Evolutionary conservation across 2,329 filamentous ascomycete genomes (phyloP).

Genomic region (Colletotrichum cordylinicola): DNA sequence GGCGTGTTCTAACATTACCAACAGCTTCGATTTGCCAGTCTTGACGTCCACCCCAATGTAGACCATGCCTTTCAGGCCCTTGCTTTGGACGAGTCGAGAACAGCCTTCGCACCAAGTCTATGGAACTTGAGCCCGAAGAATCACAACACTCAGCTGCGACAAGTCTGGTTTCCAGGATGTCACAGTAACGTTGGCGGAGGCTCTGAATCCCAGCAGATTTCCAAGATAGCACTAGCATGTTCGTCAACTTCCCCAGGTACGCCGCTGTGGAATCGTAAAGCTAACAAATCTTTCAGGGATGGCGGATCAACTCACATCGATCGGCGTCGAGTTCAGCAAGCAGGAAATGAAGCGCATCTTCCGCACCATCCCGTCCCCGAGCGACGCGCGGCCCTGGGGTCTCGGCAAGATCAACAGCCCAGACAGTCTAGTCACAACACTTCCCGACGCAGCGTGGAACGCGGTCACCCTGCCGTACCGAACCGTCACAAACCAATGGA

Average conservation of each 20-base stretch:
- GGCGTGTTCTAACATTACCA: background rate
- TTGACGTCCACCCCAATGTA: slow-evolving; percentile 32
- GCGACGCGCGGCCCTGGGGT: slow-evolving; percentile 21
- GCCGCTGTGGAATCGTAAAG: background rate
- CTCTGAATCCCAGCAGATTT: slow-evolving; percentile 40
- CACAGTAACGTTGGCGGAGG: slow-evolving; percentile 68
- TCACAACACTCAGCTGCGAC: slow-evolving; percentile 23
- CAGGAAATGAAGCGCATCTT: slow-evolving; percentile 25
- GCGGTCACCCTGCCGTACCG: background rate
- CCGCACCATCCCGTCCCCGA: slow-evolving; percentile 6
- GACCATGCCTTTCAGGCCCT: slow-evolving; percentile 62
- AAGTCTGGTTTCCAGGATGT: slow-evolving; percentile 61
- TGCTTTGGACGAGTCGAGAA: slow-evolving; percentile 56
- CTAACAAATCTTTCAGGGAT: slow-evolving; percentile 14
- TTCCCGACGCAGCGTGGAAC: slow-evolving; percentile 4
- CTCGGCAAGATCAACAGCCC: slow-evolving; percentile 26
- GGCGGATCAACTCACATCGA: slow-evolving; percentile 27
- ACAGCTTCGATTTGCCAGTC: slow-evolving; percentile 23
- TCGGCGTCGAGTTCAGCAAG: slow-evolving; percentile 28
- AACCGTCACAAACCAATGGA: background rate
- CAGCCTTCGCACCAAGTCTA: slow-evolving; percentile 32
- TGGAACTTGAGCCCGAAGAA: slow-evolving; percentile 28
- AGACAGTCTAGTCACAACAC: background rate
- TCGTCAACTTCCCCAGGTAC: background rate
- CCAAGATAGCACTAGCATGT: slow-evolving; percentile 28